Base-by-base conservation (phyloP, 1,284 basidiomycete genomes). In the Fereydounia khargensis region DNA sequence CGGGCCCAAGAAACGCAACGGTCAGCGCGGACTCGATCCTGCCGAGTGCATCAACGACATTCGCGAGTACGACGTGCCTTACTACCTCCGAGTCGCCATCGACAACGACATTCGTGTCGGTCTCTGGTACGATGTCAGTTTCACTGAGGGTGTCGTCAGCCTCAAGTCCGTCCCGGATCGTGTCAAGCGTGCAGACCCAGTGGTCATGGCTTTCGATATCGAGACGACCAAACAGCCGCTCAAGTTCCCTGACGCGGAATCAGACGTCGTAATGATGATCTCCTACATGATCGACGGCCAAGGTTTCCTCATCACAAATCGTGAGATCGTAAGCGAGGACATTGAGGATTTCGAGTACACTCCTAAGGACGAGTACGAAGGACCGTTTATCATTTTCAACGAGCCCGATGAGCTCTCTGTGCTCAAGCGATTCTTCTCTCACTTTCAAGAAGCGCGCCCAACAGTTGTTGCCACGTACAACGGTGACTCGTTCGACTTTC, bases 231-330 rank as follows among this genome's bases (percentile, higher is more conserved):
- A 99, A 78, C 88, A 91, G 36, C 95, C 95, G 11, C 85, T 98
- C 73, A 98, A 98, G 78, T 98, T 98, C 74, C 95, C 95, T 1
- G 95, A 98, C 79, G 88, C 91, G 64, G 85, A 86, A 10, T 86
- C 88, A 17, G 95, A 98, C 79, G 91, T 95, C 74, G 90, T 99
- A 68, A 98, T 99, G 94, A 99, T 99, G 95, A 98, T 99, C 63
- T 98, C 95, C 33, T 95, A 94, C 78, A 95, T 95, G 90, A 80
- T 95, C 25, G 91, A 95, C 74, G 91, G 90, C 0, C 89, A 97
- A 76, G 95, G 95, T 0, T 99, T 88, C 72, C 83, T 99, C 54
- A 97, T 99, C 77, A 97, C 91, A 17, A 98, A 98, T 70, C 83
- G 95, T 36, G 94, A 98, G 64, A 96, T 98, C 42, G 91, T 98